A percentile compares a stretch with the other conserved stretches of the same genome.
Conservation (phyloP, 257 asterid genomes). For the Asclepias syriaca region DNA sequence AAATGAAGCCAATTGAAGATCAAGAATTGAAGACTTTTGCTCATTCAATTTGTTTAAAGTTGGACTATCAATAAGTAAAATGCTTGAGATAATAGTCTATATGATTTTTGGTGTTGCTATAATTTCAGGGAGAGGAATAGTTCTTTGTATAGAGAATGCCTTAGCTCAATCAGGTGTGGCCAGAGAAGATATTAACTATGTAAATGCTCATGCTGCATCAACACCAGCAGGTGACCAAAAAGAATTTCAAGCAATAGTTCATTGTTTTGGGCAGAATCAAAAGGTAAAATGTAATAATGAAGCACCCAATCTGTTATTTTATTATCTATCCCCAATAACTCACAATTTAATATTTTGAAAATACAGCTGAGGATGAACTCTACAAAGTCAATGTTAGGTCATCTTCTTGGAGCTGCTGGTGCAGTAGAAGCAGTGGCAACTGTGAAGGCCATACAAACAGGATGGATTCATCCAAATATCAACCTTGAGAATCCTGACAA, state of each 20-base stretch:
- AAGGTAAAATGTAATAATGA: slow-evolving; percentile 20
- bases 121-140: slow-evolving; percentile 27
- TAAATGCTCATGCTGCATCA: slow-evolving; percentile 48
- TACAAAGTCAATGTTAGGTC: slow-evolving; percentile 47
- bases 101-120: background rate
- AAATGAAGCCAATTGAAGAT: too few species aligned
- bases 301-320: background rate
- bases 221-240: slow-evolving; percentile 33
- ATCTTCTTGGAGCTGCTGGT: slow-evolving; percentile 47
- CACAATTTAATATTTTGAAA: background rate
- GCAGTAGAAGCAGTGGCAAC: slow-evolving; percentile 51
- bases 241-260: slow-evolving; percentile 36
- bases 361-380: slow-evolving; percentile 40
- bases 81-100: background rate
- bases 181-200: slow-evolving; percentile 39
- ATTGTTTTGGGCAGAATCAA: slow-evolving; percentile 36
- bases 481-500: slow-evolving; percentile 40
- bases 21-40: too few species aligned
- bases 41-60: background rate
- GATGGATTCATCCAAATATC: slow-evolving; percentile 52
- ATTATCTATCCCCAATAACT: background rate
- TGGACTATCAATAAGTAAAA: background rate
- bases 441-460: slow-evolving; percentile 44
- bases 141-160: slow-evolving; percentile 39
- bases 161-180: slow-evolving; percentile 34